Base-by-base conservation (phyloP, 2,329 filamentous ascomycete genomes). In the Fonsecaea pedrosoi region DNA sequence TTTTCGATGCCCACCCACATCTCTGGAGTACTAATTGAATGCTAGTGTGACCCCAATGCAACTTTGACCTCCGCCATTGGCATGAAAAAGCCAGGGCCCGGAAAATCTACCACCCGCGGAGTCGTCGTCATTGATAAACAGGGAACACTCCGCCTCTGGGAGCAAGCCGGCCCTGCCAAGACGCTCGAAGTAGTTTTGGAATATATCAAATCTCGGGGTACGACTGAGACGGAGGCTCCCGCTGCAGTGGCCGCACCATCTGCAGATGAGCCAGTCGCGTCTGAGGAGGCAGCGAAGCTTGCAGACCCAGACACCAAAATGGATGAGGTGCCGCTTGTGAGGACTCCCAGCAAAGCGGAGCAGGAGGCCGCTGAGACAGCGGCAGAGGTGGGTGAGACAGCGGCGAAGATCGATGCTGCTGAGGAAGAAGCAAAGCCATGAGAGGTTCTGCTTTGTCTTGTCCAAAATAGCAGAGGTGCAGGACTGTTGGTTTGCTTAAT, bases 41-140 rank as follows among this genome's bases (percentile, higher is more conserved):
- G 34, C 15, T 40, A 71, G 48, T 98, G 94, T 81, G 94, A 99
- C 78, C 86, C 89, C 5, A 81, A 82, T 60, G 87, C 85, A 34
- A 88, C 87, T 2, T 85, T 99, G 66, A 96, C 98, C 74, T 83
- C 79, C 12, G 93, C 93, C 63, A 91, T 98, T 76, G 94, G 94
- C n/a, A 81, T 98, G 71, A 94, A 93, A 82, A 97, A 97, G 82
- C 90, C 91, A 54, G 69, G 68, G 9, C 60, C 67, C 10, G 91
- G 88, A 79, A 90, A 92, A 68, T 69, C 68, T 12, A 96, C 92
- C 15, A 87, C 86, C 58, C 89, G 95, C 70, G 95, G 94, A 71
- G 92, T 98, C 45, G 96, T 97, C 73, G 91, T 92, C 59, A 84
- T 98, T 62, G 86, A 91, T 78, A 96, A 95, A 83, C 77, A 84